Conservation (phyloP, 1,284 basidiomycete genomes). For the Termitomyces sp. region DNA sequence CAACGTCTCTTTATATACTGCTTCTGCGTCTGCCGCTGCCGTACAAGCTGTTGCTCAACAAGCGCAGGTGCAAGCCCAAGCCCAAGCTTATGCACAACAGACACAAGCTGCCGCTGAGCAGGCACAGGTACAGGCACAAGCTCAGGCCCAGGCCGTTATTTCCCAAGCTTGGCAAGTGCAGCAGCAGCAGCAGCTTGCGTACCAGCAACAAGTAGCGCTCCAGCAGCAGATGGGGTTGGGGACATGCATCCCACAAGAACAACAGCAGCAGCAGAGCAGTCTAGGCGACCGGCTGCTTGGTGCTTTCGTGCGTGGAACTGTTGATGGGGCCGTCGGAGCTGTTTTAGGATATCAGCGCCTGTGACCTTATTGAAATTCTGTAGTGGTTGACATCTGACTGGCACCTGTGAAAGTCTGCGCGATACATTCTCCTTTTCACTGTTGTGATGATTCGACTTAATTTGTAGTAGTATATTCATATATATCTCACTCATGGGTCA, state of each 20-base stretch:
- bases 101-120: not conserved
- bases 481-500: too few species aligned
- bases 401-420: too few species aligned
- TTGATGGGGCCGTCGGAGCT: not conserved
- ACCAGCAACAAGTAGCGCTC: not conserved
- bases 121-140: conserved; percentile 1
- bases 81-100: not conserved
- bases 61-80: not conserved
- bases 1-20: too few species aligned
- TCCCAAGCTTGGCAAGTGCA: not conserved
- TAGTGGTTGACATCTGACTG: too few species aligned
- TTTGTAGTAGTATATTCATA: too few species aligned
- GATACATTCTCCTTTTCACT: too few species aligned
- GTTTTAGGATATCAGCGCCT: not conserved
- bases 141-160: not conserved
- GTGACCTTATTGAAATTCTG: not conserved
- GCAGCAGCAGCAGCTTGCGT: conserved; percentile 2
- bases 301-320: not conserved
- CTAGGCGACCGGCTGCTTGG: not conserved
- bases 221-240: not conserved
- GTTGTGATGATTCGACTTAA: too few species aligned
- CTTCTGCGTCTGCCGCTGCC: not conserved
- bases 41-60: not conserved
- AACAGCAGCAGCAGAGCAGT: not conserved
- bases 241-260: not conserved